Evolutionary conservation across 495 filamentous ascomycete species (phyloP).

Genomic region (Xylona heveae): DNA sequence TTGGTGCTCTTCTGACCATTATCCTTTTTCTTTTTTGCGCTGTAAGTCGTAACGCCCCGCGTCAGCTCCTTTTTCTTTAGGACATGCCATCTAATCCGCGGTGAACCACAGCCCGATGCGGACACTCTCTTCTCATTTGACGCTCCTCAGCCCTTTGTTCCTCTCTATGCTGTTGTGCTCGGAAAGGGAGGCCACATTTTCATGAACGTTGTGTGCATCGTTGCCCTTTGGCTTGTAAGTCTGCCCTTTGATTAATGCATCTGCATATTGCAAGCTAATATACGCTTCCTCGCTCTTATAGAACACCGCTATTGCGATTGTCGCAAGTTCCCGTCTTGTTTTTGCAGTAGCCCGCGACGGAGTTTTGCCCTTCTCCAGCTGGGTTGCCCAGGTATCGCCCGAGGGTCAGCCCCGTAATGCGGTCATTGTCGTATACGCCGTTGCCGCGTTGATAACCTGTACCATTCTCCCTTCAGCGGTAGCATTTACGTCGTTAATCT

Average conservation of each 20-base stretch:
- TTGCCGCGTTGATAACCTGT: slow-evolving; percentile 27
- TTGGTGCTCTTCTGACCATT: slow-evolving; percentile 27
- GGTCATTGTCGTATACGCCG: slow-evolving; percentile 29
- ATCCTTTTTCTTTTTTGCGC: slow-evolving; percentile 35
- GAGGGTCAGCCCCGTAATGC: slow-evolving; percentile 30
- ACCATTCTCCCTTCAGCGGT: slow-evolving; percentile 30
- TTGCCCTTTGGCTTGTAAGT: slow-evolving; percentile 11
- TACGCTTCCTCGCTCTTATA: too few relatives aligned
- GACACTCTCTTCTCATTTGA: slow-evolving; percentile 19
- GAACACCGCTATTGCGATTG: slow-evolving; percentile 32
- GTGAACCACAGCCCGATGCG: too few relatives aligned
- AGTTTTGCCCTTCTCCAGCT: slow-evolving; percentile 31
- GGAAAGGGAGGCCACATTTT: slow-evolving; percentile 30
- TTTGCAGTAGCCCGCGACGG: slow-evolving; percentile 34
- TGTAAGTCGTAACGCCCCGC: slow-evolving; percentile 10
- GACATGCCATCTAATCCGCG: too few relatives aligned
- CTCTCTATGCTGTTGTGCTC: slow-evolving; percentile 27
- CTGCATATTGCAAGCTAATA: background rate
- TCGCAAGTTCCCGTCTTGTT: slow-evolving; percentile 31
- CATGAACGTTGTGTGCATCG: slow-evolving; percentile 30
- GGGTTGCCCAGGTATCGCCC: slow-evolving; percentile 26
- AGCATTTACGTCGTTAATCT: slow-evolving; percentile 32
- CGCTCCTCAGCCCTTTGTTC: slow-evolving; percentile 30
- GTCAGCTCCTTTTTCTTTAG: too few relatives aligned
- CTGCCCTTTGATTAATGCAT: background rate